Evolutionary conservation across 306 rosid genomes (phyloP), one percentile per base, ranked within the genome.

Genomic region (Trifolium fragiferum): DNA sequence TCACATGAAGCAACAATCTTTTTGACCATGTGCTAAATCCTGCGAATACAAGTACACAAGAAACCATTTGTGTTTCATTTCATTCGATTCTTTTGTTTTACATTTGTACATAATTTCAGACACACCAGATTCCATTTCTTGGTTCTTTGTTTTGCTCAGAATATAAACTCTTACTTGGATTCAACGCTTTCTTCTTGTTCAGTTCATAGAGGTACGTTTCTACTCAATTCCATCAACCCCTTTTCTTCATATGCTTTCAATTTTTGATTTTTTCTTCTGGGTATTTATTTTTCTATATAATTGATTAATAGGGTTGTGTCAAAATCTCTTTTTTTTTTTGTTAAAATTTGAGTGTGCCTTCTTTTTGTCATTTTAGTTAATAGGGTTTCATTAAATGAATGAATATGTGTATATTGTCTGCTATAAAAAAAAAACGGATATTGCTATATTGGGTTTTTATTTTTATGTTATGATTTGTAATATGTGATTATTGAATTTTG

Each of bases 101-200:
- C 51, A 20, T 44, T 47, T 25, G 38, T 13, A 7, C 44, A 10
- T 5, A 12, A 20, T 38, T 66, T 57, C 6, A 10, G 12, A 66
- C 27, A 58, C 21, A 72, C 46, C 46, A 21, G 33, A 63, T 62
- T 68, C 76, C 27, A 2, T 35, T 66, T 49, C 1, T 82, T 73
- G 38, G 1, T 69, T 68, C 8, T 54, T 23, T 38, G 51, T 47
- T 47, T 64, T 51, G 2, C 60, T 7, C 12, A 49, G 70, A 69
- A 58, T 74, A 51, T 35, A 23, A 51, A 51, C 68, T 9, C 58
- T 49, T 13, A 16, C 73, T 74, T 75, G 62, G 77, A 58, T 78
- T 70, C 79, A 64, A 73, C 78, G 70, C 85, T 66, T 57, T 78
- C 81, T 18, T 44, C 35, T 77, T 76, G 50, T 60, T 73, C 80